Evolutionary conservation across 345 rosid genomes (phyloP).

Genomic region (Salix dunnii): DNA sequence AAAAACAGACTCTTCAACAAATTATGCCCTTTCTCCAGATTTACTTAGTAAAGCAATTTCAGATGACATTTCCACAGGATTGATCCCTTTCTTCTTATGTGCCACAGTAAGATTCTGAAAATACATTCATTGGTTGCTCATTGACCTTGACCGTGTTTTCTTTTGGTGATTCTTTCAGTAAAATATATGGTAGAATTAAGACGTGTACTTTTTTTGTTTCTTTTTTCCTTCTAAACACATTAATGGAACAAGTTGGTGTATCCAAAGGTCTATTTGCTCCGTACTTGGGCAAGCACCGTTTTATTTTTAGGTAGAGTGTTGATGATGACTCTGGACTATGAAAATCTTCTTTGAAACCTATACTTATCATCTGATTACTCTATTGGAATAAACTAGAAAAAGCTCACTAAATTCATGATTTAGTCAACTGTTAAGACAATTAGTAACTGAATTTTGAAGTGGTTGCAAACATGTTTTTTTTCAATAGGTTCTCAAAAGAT

Average conservation of each 20-base stretch:
- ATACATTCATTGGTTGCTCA: neutral
- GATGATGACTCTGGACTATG: neutral
- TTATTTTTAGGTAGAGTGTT: too few relatives aligned
- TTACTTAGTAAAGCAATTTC: slow-evolving; percentile 56
- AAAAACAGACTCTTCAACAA: slow-evolving; percentile 57
- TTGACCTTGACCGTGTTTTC: slow-evolving; percentile 6
- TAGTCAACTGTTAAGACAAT: too few relatives aligned
- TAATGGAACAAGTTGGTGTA: neutral
- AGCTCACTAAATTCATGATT: too few relatives aligned
- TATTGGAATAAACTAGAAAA: neutral
- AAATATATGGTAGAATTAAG: neutral
- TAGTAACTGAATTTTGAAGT: too few relatives aligned
- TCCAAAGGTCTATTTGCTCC: neutral
- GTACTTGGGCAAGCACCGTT: neutral
- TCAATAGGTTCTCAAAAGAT: too few relatives aligned
- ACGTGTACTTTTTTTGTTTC: too few relatives aligned
- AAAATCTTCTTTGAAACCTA: neutral
- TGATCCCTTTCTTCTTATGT: slow-evolving; percentile 79
- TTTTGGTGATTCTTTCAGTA: neutral
- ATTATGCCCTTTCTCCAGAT: slow-evolving; percentile 64
- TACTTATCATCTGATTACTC: neutral
- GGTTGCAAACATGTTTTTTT: too few relatives aligned
- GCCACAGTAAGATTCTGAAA: slow-evolving; percentile 56
- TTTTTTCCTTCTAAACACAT: neutral
- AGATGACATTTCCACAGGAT: slow-evolving; percentile 57